Base-by-base conservation (phyloP, 345 rosid species). In the Dipteronia dyeriana region DNA sequence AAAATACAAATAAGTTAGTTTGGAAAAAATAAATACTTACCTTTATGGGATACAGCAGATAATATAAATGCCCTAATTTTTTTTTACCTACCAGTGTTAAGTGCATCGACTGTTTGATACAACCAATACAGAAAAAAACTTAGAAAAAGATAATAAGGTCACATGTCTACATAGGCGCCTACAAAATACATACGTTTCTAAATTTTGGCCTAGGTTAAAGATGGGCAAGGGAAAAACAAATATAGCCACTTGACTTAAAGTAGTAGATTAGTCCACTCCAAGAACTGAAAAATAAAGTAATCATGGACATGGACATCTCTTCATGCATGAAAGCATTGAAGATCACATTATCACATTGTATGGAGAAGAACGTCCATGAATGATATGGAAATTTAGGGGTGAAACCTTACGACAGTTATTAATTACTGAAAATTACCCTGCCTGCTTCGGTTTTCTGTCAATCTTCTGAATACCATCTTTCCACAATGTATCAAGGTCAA, bases 401-500 rank as follows among this genome's bases (percentile, higher is more conserved):
- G 7, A 47, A 54, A 53, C 51, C 38, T 70, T 64, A 17, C 7
- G 45, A 19, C 10, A 65, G n/a, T 45, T 9, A 71, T 31, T 29
- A 19, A 11, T 67, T 67, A 76, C 75, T 45, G 78, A 43, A 79
- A 82, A 81, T 63, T 73, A 68, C 47, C 82, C 82, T 72, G 84
- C 68, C 84, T 56, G 74, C 59, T 87, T 76, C 64, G 79, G 75
- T 73, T 86, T 84, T 86, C 97, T 45, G 81, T 81, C 81, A 96
- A 81, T 77, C 95, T 88, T 86, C 93, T 88, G 93, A 87, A 84
- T 13, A 87, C 92, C 92, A 92, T 89, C 86, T 86, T 96, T 57
- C 86, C 93, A 64, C 97, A 96, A 79, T 91, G 90, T 81, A 89
- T 2, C 81, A 91, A 71, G 26, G 94, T 89, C 85, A 94, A 82